Conservation (phyloP, 2,329 filamentous ascomycete genomes). For the Ophiostoma sp. region DNA sequence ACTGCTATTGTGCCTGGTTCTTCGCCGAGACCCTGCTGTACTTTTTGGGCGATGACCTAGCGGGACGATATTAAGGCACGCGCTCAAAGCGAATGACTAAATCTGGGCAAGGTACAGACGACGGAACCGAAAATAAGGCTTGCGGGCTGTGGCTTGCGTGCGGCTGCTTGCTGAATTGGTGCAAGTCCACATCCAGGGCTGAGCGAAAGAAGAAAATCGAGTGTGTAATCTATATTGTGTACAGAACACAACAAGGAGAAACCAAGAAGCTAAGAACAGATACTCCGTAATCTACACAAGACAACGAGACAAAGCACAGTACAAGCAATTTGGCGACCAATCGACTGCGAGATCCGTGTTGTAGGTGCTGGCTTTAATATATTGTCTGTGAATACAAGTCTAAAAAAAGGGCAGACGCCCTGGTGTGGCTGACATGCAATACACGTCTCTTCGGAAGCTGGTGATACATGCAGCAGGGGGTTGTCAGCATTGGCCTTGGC, state of each 20-base stretch:
- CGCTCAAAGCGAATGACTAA: neutral
- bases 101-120: neutral
- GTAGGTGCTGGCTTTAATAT: neutral
- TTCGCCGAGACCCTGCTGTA: neutral
- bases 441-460: neutral
- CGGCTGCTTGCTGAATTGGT: neutral
- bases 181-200: no score
- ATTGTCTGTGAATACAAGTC: neutral
- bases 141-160: neutral
- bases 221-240: no score
- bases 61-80: slow-evolving; percentile 3
- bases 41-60: neutral
- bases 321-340: neutral
- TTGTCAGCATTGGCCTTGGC: neutral
- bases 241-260: no score
- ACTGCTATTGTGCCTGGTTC: neutral
- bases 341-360: neutral
- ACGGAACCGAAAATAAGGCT: neutral
- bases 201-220: no score
- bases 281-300: neutral
- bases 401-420: neutral
- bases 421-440: neutral
- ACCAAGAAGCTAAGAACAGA: no score
- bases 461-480: neutral
- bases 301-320: neutral